Evolutionary conservation across 306 rosid genomes (phyloP).

Genomic region (Vigna nakashimae): DNA sequence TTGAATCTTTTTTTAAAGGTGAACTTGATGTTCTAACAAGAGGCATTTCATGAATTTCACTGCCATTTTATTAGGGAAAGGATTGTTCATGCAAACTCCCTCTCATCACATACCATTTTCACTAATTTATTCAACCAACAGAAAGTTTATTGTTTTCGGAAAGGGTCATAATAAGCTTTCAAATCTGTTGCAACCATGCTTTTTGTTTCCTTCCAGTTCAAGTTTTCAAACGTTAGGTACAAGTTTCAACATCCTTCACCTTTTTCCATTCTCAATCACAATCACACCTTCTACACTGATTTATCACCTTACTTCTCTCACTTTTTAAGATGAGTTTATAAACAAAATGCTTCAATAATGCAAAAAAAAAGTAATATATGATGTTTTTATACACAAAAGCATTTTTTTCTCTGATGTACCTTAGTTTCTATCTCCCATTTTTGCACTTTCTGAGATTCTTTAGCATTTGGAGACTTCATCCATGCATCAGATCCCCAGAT

Average conservation of each 20-base stretch:
- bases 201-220: constrained; percentile 52
- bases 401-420: constrained; percentile 25
- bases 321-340: constrained; percentile 38
- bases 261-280: constrained; percentile 44
- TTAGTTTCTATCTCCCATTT: constrained; percentile 3
- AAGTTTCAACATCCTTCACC: constrained; percentile 51
- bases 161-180: not conserved
- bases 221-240: constrained; percentile 56
- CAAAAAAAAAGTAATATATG: no score
- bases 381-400: no score
- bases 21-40: not conserved
- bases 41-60: not conserved
- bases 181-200: constrained; percentile 32
- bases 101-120: not conserved
- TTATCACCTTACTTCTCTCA: constrained; percentile 49
- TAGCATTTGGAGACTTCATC: not conserved
- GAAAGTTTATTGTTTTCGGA: constrained; percentile 37
- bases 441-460: not conserved
- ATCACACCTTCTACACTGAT: constrained; percentile 54
- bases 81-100: not conserved
- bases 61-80: not conserved
- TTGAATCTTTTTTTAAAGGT: not conserved
- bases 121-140: not conserved
- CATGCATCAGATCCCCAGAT: constrained; percentile 26
- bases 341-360: no score